Percentiles rank a stretch among this genome's conserved stretches.
These are phyloP conservation scores for Ustilago shanxiensis DNA, from an alignment of 1,284 basidiomycete genomes.

Conservation along the genomic window DNA sequence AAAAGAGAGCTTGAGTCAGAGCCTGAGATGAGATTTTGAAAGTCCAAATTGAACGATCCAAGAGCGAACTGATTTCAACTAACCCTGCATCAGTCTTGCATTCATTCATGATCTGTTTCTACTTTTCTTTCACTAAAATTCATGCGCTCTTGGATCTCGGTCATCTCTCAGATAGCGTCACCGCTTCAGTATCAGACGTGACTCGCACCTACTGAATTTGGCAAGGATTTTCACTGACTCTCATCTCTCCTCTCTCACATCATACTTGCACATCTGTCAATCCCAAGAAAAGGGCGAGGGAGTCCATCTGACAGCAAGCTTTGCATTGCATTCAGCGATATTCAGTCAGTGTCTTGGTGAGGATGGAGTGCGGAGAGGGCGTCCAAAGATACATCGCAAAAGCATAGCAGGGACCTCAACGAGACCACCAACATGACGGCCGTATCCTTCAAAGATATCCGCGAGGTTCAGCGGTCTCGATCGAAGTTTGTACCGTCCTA, in stretches of 20 bases:
- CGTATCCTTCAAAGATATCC: slow-evolving; percentile 56
- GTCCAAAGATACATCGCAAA: slow-evolving; percentile 36
- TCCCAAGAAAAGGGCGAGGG: too few species aligned
- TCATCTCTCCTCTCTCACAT: neutral
- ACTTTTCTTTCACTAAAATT: neutral
- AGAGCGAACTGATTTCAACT: neutral
- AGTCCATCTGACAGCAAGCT: neutral
- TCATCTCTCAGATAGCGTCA: slow-evolving; percentile 1
- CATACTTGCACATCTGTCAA: too few species aligned
- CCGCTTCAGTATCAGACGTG: neutral
- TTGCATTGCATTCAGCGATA: neutral
- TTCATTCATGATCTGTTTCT: neutral
- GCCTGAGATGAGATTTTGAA: neutral
- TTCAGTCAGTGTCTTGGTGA: neutral
- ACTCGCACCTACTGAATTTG: neutral
- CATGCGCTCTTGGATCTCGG: neutral
- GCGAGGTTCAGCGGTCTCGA: slow-evolving; percentile 30
- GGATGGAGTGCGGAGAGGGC: slow-evolving; percentile 15
- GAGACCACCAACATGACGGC: slow-evolving; percentile 42
- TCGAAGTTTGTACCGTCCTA: slow-evolving; percentile 25
- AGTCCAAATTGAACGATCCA: neutral
- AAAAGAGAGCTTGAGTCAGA: neutral
- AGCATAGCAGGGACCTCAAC: slow-evolving; percentile 43
- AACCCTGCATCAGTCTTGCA: slow-evolving; percentile 26
- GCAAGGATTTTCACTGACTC: neutral